Evolutionary conservation across 1,139 yeast species (phyloP), one percentile per base, ranked within the genome.

Genomic region (Diutina mesorugosa): DNA sequence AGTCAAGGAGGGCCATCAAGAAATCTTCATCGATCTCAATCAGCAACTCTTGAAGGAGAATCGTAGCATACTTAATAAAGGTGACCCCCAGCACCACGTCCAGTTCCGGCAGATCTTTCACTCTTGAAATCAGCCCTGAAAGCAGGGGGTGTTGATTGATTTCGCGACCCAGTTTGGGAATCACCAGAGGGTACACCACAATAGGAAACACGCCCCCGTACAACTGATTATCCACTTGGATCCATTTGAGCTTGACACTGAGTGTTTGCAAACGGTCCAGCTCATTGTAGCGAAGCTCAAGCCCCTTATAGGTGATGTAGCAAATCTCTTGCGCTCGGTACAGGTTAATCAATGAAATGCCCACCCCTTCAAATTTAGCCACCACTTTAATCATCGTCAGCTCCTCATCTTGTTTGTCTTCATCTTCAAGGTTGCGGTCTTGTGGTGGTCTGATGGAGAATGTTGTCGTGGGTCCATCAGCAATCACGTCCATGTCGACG

Each of bases 401-500:
- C 48, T 86, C 89, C 60, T 87, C 93, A 3, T 66, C 59, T 29
- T 65, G 66, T 6, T 32, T 21, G 10, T 50, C 53, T 2, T 29
- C 10, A 12, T 50, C 45, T 8, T 50, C 53, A 4, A 32, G 6
- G 16, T 29, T 28, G n/a, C 30, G 35, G 8, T 16, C 35, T 6
- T n/a, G n/a, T 32, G 32, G 53, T 4, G 53, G 53, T 10, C 29
- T n/a, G 7, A 93, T 84, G 2, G 90, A 85, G 62, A 93, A 76
- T 0, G 96, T 85, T 67, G 90, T 97, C 0, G 93, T 84, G 0
- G 97, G 96, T 0, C 98, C 99, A 72, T 93, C 98, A 0, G 98
- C 99, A 54, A 90, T 85, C 48, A 93, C 98, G 67, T 90, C 90
- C 64, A 93, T 73, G 65, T 91, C 98, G 41, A 90, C 91, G n/a